Evolutionary conservation across 108 stramenopile species (phyloP).

Genomic region (Chaetoceros tenuissimus): DNA sequence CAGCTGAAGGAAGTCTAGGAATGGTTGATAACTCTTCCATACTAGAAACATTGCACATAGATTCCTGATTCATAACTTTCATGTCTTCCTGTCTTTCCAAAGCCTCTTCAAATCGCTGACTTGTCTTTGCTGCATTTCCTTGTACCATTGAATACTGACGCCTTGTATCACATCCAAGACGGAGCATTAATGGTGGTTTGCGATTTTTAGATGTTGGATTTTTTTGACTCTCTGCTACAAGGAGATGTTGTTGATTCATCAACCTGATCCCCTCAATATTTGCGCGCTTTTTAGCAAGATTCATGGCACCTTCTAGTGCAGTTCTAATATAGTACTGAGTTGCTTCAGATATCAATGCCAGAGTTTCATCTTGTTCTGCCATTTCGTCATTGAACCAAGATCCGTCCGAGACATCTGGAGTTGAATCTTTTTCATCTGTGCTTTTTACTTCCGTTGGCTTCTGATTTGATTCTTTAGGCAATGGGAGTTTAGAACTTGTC

Average conservation of each 20-base stretch:
- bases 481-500: constrained; percentile 16
- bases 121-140: constrained; percentile 75
- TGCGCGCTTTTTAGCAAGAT: constrained; percentile 62
- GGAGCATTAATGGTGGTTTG: constrained; percentile 42
- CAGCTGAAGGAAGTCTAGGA: constrained; percentile 47
- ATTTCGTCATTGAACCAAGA: constrained; percentile 62
- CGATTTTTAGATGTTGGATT: constrained; percentile 6
- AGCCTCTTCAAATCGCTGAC: constrained; percentile 80
- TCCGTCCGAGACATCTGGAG: constrained; percentile 1
- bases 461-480: constrained; percentile 17
- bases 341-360: constrained; percentile 65
- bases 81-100: constrained; percentile 43
- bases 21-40: constrained; percentile 56
- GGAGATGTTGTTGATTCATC: constrained; percentile 56
- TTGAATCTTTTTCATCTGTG: not conserved
- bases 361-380: constrained; percentile 58
- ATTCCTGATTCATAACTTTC: constrained; percentile 10
- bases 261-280: constrained; percentile 78
- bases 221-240: constrained; percentile 1
- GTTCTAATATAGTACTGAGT: constrained; percentile 54
- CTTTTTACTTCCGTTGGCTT: constrained; percentile 2
- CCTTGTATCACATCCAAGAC: constrained; percentile 69
- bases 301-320: constrained; percentile 54
- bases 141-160: constrained; percentile 61
- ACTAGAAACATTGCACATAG: constrained; percentile 30